Evolutionary conservation across 164 flowering plant species (phyloP), one percentile per base, ranked within the genome.

Genomic region (Vitis labrusca): DNA sequence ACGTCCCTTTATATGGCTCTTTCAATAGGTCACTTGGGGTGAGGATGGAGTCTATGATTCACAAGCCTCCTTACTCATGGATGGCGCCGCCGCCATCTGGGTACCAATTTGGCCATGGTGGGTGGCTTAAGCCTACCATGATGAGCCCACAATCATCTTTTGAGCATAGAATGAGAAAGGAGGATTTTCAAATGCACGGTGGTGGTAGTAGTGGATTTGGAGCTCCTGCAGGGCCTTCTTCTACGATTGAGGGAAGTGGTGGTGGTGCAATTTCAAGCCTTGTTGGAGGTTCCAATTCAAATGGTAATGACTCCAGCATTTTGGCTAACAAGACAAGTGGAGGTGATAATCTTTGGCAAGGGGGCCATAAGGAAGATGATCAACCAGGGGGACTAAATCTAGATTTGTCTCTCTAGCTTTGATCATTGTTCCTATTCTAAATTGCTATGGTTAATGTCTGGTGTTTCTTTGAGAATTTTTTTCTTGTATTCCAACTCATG

Each of bases 21-120:
- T 48, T 67, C 19, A 67, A 58, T 11, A 73, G 71, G 54, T 63
- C 78, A 5, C 59, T 76, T 50, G 82, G 79, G 13, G 66, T 76
- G 2, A 37, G 66, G n/a, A 51, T 61, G 68, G 77, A 76, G 7
- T 58, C 80, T 7, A 55, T 71, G 72, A 55, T 77, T 59, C 75
- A 71, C 9, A 77, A 74, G 61, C 71, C 77, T 2, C 27, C 69
- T 51, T 67, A 50, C 16, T 49, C 63, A 50, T 76, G 73, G 77
- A 2, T 6, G 44, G 0, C 7, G 44, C 44, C 67, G 7, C 7
- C 67, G 19, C 8, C 61, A 6, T 47, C 61, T 3, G 61, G 59
- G 32, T 37, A 19, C 17, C 52, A 56, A 0, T 51, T 17, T 17
- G 68, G 61, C 19, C 53, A 50, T 50, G 67, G 68, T 47, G 73